Conservation (phyloP, 176 grass and related monocot genomes). For the Zoysia pacifica region DNA sequence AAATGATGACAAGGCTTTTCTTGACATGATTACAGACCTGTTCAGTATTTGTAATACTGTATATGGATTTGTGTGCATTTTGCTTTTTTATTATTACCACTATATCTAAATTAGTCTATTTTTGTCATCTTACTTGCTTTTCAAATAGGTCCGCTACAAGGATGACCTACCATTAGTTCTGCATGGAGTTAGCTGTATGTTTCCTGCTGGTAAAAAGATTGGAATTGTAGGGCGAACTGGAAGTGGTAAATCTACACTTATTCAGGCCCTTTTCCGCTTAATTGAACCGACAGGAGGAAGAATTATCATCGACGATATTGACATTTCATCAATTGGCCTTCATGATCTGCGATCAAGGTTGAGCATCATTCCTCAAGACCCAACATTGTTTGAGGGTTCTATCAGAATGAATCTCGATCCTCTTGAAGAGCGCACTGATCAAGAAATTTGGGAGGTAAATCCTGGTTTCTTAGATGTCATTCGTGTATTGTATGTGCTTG, state of each 20-base stretch:
- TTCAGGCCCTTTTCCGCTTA: conserved; percentile 94
- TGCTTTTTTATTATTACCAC: background rate
- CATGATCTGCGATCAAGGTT: conserved; percentile 87
- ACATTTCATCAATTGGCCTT: conserved; percentile 82
- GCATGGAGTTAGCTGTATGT: conserved; percentile 74
- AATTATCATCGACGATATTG: conserved; percentile 78
- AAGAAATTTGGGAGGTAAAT: conserved; percentile 88
- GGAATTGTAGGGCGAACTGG: conserved; percentile 98
- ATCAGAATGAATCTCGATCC: conserved; percentile 96
- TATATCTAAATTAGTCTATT: background rate
- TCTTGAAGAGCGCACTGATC: conserved; percentile 72
- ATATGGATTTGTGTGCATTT: conserved; percentile 27
- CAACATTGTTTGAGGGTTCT: conserved; percentile 94
- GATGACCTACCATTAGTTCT: conserved; percentile 86
- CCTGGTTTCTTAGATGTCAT: conserved; percentile 26
- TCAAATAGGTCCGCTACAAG: conserved; percentile 80
- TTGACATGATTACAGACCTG: conserved; percentile 5
- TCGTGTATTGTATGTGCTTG: conserved; percentile 1
- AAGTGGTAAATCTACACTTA: conserved; percentile 99
- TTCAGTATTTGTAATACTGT: background rate
- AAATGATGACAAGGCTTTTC: background rate
- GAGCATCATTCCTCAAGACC: conserved; percentile 97
- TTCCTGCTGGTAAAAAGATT: conserved; percentile 87
- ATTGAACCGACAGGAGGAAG: conserved; percentile 77
- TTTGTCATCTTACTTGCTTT: conserved; percentile 31